Base-by-base conservation (phyloP, 192 early-diverging fungal genomes). In the Oehlia diaphana region DNA sequence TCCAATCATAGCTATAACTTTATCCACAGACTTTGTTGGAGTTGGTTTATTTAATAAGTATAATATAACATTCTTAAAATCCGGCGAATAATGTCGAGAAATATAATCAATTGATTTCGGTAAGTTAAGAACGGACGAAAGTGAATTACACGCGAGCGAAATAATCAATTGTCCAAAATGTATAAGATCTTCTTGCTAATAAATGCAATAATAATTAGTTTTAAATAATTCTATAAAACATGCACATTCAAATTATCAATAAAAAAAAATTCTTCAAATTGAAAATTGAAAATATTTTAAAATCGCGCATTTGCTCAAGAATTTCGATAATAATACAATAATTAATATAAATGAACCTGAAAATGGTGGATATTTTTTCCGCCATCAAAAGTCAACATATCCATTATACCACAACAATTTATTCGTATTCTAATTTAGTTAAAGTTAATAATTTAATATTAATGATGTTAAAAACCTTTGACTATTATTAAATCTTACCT, bases 161-260 rank as follows among this genome's bases (percentile, higher is more conserved):
- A 95, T 86, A 75, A 96, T 87, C 31, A 96, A 80, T 65, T 95
- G 91, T 21, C 95, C 95, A 79, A 96, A 93, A 62, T 92, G 86
- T 68, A 95, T 82, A 42, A 95, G 85, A 77, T 96, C 95, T 58
- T 96, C 93, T 88, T 96, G 95, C 87, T 96, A 81, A 53, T 81
- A 79, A 67, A 77, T 28, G 23, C 23, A 21, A 14, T n/a, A 9
- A 9, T 1, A 16, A 49, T 47, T 42, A 72, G 47, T 50, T 9
- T 21, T 35, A 6, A 31, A 31, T 31, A 31, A 31, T 31, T 2
- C 31, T 31, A 31, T 31, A 31, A 31, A 31, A 31, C 31, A 31
- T 31, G 31, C 31, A 31, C 31, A 31, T 31, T 31, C 2, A 31
- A 31, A 31, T 31, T 31, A 31, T 31, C 31, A 31, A 31, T 31